Conservation (phyloP, 2,329 filamentous ascomycete genomes). For the Arthrobotrys megalospora region DNA sequence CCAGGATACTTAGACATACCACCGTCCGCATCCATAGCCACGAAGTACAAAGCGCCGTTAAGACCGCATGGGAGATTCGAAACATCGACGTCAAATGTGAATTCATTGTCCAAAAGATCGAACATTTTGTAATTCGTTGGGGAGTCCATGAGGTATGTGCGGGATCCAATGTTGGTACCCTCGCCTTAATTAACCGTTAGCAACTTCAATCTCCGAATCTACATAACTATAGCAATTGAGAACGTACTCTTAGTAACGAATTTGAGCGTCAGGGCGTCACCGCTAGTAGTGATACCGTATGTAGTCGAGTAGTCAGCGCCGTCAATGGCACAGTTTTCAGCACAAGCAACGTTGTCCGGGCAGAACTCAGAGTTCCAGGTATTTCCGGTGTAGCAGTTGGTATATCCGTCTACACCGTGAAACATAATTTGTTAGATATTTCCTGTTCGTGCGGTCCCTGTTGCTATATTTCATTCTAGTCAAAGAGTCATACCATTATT, state of each 20-base stretch:
- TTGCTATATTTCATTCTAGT: not conserved
- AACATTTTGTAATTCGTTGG: conserved; percentile 77
- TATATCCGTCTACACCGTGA: conserved; percentile 66
- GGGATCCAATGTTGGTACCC: conserved; percentile 67
- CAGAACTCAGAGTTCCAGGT: conserved; percentile 69
- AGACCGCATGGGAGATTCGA: conserved; percentile 79
- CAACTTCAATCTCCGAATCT: not conserved
- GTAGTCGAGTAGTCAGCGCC: conserved; percentile 72
- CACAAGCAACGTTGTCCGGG: conserved; percentile 69
- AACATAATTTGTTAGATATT: conserved; percentile 20
- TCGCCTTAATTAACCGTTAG: conserved; percentile 25
- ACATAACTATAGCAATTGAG: conserved; percentile 17
- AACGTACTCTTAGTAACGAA: conserved; percentile 72
- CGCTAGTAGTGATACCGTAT: conserved; percentile 73
- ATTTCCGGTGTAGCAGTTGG: conserved; percentile 71
- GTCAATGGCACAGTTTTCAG: conserved; percentile 72
- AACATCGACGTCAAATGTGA: conserved; percentile 81
- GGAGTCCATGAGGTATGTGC: conserved; percentile 75
- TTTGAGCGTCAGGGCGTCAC: conserved; percentile 72
- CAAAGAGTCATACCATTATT: conserved; percentile 63
- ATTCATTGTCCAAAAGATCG: conserved; percentile 77
- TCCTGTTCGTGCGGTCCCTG: not conserved
- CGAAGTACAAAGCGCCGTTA: conserved; percentile 79
- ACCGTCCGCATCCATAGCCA: conserved; percentile 75
- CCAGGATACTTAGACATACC: conserved; percentile 71